Percentiles rank a stretch among this genome's conserved stretches.
Conservation (phyloP, 305 asterid genomes). For the Fraxinus latifolia region DNA sequence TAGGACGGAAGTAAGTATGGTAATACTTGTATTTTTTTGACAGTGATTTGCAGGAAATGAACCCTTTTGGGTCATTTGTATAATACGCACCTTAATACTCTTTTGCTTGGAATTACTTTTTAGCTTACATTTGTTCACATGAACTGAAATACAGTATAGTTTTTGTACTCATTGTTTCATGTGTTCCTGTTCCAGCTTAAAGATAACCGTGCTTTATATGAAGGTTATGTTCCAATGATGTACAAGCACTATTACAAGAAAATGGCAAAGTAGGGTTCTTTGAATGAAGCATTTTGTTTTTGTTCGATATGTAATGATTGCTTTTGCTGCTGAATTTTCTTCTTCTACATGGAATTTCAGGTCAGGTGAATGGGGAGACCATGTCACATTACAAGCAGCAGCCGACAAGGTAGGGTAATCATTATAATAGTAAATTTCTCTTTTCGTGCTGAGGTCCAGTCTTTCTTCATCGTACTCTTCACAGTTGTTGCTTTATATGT, state of each 20-base stretch:
- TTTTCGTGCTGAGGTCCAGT: background rate
- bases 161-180: conserved; percentile 22
- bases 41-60: background rate
- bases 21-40: background rate
- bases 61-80: background rate
- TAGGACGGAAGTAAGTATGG: background rate
- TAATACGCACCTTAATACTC: background rate
- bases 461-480: conserved; percentile 11
- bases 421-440: conserved; percentile 14
- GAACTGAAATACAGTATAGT: background rate
- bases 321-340: conserved; percentile 19
- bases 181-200: conserved; percentile 48
- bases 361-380: conserved; percentile 73
- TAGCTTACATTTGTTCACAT: conserved; percentile 10
- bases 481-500: conserved; percentile 1
- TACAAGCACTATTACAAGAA: conserved; percentile 62
- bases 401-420: conserved; percentile 53
- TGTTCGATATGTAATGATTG: conserved; percentile 3
- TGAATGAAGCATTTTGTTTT: conserved; percentile 12
- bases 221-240: conserved; percentile 71
- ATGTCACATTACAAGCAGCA: conserved; percentile 72
- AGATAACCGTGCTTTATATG: conserved; percentile 43
- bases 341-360: conserved; percentile 33
- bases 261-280: conserved; percentile 57
- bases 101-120: conserved; percentile 3